These are phyloP conservation scores for Waltergamsia citrina DNA, from an alignment of 2,329 filamentous ascomycete species.

Conservation along the genomic window DNA sequence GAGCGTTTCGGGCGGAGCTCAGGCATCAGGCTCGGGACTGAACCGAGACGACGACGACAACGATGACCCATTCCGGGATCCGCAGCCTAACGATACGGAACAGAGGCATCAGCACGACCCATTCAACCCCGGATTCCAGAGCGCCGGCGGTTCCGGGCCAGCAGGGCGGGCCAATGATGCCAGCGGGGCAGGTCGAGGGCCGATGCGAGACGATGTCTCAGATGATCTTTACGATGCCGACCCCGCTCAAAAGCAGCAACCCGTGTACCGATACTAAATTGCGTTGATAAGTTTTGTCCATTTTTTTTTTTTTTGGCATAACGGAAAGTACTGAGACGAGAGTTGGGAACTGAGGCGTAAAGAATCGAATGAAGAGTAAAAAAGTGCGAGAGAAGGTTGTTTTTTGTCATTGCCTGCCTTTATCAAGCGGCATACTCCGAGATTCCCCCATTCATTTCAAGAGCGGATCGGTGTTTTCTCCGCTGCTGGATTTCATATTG, in stretches of 20 bases:
- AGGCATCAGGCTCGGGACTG: slow-evolving; percentile 1
- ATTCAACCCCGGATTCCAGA: slow-evolving; percentile 25
- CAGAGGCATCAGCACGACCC: slow-evolving; percentile 16
- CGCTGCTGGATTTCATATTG: too few relatives aligned
- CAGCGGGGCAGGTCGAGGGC: slow-evolving; percentile 9
- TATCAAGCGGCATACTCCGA: too few relatives aligned
- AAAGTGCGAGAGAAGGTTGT: too few relatives aligned
- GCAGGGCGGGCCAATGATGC: too few relatives aligned
- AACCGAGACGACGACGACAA: slow-evolving; percentile 12
- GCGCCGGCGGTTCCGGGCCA: slow-evolving; percentile 9
- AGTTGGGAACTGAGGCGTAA: too few relatives aligned
- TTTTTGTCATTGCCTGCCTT: too few relatives aligned
- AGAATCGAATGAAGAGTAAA: too few relatives aligned
- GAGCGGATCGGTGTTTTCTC: too few relatives aligned
- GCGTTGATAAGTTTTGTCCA: too few relatives aligned
- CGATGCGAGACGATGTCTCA: slow-evolving; percentile 14
- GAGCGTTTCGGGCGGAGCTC: neutral
- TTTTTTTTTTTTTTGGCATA: too few relatives aligned
- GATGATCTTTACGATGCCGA: slow-evolving; percentile 29
- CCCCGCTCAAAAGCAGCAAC: slow-evolving; percentile 25
- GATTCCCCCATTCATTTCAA: too few relatives aligned
- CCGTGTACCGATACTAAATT: slow-evolving; percentile 24
- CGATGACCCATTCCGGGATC: slow-evolving; percentile 24
- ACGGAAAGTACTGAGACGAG: too few relatives aligned
- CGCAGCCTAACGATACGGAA: slow-evolving; percentile 10